Evolutionary conservation across 1,284 basidiomycete species (phyloP), one percentile per base, ranked within the genome.

Genomic region (Fistulinella cinereoalba): DNA sequence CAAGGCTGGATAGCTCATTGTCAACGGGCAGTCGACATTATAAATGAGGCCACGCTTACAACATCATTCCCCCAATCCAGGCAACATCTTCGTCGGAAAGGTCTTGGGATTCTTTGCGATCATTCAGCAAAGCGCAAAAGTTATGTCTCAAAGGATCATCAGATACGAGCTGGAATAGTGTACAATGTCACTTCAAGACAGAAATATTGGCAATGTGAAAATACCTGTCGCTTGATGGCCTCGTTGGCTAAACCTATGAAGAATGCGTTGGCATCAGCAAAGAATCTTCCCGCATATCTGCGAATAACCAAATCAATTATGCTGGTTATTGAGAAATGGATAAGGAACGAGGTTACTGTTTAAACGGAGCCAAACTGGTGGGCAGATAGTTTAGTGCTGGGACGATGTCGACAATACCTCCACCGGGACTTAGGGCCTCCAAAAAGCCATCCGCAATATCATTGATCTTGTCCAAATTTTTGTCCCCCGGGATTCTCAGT

Each of bases 1-100:
- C 49, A 8, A 50, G 38, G 33, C 47, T 49, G 21, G 12, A 18
- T 18, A 19, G 5, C 11, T 4, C 11, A 5, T 18, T 16, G 23
- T 47, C 32, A 48, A 21, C 11, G 31, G 5, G 22, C 2, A 8
- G n/a, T n/a, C 3, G 15, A 25, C n/a, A 15, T 7, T 22, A 4
- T 6, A 9, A 11, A 25, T 4, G 8, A 21, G 13, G 19, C 15
- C 12, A 11, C 15, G 19, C 37, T 37, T 32, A 50, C 49, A 50
- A 50, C 33, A 44, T 50, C 36, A 39, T 39, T 3, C 47, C 48
- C 13, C 47, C 39, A 6, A 43, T 50, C 48, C 48, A 50, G 10
- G 48, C 49, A 24, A 50, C 48, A 21, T 50, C 49, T 23, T 50
- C 49, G 33, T 50, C 47, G 3, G 47, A 50, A 19, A 50, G 41